Evolutionary conservation across 345 rosid genomes (phyloP).

Genomic region (Eucalyptus coolabah): DNA sequence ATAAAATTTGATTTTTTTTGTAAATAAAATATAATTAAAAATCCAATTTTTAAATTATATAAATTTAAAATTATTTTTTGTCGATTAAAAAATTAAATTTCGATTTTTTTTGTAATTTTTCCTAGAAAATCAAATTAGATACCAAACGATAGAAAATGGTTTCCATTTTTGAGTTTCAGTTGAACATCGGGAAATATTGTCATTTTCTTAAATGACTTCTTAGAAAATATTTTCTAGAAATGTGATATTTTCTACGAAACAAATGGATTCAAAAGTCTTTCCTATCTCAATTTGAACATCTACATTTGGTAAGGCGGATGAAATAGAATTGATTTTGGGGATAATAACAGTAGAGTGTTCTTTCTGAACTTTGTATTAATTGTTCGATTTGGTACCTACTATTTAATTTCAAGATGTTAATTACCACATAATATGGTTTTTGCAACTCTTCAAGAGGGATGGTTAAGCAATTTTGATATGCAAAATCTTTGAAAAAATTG

Average conservation of each 20-base stretch:
- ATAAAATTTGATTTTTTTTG: too few species aligned
- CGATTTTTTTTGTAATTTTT: too few species aligned
- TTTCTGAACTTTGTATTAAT: background rate
- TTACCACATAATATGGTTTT: background rate
- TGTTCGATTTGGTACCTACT: background rate
- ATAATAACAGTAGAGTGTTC: background rate
- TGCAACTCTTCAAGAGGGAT: background rate
- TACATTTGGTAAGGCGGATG: background rate
- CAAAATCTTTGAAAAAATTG: background rate
- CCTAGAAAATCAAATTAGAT: too few species aligned
- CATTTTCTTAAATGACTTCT: too few species aligned
- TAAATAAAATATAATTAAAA: too few species aligned
- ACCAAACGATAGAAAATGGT: too few species aligned
- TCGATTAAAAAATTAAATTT: too few species aligned
- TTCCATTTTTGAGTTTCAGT: too few species aligned
- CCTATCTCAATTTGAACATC: background rate
- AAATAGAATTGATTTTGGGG: background rate
- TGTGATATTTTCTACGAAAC: rapidly evolving
- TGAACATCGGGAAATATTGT: rapidly evolving
- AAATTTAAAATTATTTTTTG: too few species aligned
- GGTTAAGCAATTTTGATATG: background rate
- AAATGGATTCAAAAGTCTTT: background rate
- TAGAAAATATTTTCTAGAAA: too few species aligned
- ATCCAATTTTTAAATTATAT: too few species aligned
- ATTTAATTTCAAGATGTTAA: background rate